Percentiles rank a stretch among this genome's conserved stretches.
Evolutionary conservation across 805 yeast genomes (phyloP).

Genomic region (Kodamaea lidongshanica): DNA sequence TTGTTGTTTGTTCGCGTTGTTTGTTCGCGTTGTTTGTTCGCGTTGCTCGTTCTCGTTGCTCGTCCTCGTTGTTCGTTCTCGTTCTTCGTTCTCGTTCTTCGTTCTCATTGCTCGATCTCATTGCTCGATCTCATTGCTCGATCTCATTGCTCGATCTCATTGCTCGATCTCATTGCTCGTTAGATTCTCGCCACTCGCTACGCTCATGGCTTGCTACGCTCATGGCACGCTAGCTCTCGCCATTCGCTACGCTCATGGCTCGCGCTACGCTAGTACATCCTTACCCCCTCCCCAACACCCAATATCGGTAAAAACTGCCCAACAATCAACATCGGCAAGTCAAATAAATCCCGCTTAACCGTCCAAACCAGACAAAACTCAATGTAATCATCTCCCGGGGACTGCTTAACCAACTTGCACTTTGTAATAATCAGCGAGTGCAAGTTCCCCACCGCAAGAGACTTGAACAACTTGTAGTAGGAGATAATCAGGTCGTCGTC

Average conservation of each 20-base stretch:
- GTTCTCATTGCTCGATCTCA: too few relatives aligned
- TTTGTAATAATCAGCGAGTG: constrained; percentile 48
- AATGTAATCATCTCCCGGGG: constrained; percentile 24
- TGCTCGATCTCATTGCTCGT: too few relatives aligned
- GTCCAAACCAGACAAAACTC: constrained; percentile 82
- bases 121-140: too few relatives aligned
- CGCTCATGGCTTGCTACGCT: too few relatives aligned
- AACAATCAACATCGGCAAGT: constrained; percentile 75
- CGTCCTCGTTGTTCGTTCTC: too few relatives aligned
- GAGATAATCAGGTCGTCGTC: constrained; percentile 70
- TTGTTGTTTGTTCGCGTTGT: background rate
- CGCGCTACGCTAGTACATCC: constrained; percentile 19
- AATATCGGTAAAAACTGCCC: constrained; percentile 75
- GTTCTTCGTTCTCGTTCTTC: too few relatives aligned
- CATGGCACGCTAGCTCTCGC: background rate
- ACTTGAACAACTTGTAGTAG: constrained; percentile 66
- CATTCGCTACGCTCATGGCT: too few relatives aligned
- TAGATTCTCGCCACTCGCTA: too few relatives aligned
- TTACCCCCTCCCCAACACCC: constrained; percentile 27
- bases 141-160: too few relatives aligned
- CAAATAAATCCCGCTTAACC: constrained; percentile 75
- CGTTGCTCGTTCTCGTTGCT: background rate
- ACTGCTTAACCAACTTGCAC: constrained; percentile 40
- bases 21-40: background rate
- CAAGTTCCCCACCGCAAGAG: constrained; percentile 63